Conservation (phyloP, 106 monocot species). For the Apostasia shenzhenica region DNA sequence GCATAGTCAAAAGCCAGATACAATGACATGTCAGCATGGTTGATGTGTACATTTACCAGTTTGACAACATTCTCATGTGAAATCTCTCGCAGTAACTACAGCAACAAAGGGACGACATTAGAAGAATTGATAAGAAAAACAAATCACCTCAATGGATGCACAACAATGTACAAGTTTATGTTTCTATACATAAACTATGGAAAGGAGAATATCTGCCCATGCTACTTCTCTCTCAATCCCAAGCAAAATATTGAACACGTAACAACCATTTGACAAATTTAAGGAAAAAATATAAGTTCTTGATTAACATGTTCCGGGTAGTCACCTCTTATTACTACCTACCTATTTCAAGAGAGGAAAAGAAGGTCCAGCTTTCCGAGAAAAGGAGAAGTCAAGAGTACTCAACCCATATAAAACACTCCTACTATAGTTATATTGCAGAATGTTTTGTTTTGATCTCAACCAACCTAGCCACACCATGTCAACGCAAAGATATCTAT, state of each 20-base stretch:
- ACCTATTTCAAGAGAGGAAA: not conserved
- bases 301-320: not conserved
- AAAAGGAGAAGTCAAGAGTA: no score
- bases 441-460: no score
- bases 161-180: no score
- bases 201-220: no score
- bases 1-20: slow-evolving; percentile 99
- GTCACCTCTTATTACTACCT: not conserved
- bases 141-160: not conserved
- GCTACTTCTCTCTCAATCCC: not conserved
- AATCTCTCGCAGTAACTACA: slow-evolving; percentile 87
- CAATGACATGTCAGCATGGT: slow-evolving; percentile 94
- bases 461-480: no score
- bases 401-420: no score
- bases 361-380: no score
- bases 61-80: slow-evolving; percentile 96
- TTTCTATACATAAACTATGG: no score
- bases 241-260: not conserved
- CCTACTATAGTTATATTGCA: no score
- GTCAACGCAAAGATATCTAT: no score
- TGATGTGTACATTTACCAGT: slow-evolving; percentile 98
- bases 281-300: not conserved
- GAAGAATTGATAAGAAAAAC: not conserved
- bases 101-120: slow-evolving; percentile 2
- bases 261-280: not conserved